phyloP scores from a whole-genome alignment of 176 grass and related monocot genomes.

The Elymus sibiricus region DNA sequence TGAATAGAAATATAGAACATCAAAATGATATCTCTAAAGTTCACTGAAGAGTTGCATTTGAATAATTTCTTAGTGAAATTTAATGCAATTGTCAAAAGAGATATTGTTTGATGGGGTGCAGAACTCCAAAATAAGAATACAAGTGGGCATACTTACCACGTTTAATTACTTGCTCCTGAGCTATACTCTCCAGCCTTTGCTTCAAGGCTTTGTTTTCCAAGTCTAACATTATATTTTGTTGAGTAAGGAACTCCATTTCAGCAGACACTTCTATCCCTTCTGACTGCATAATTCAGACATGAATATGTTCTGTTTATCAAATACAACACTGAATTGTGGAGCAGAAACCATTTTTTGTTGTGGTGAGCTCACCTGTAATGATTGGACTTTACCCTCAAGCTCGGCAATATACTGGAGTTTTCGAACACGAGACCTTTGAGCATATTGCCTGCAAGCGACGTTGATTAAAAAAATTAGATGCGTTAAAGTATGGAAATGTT shows the following conservation, averaged over 20 bases:
- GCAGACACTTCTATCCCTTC: constrained; percentile 81
- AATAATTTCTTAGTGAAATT: background rate
- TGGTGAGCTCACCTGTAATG: constrained; percentile 58
- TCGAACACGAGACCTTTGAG: constrained; percentile 84
- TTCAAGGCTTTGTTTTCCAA: constrained; percentile 96
- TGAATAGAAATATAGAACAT: background rate
- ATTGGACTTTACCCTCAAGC: constrained; percentile 84
- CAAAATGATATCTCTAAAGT: background rate
- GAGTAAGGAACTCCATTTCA: constrained; percentile 89
- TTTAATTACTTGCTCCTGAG: constrained; percentile 93
- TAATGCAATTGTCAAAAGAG: background rate
- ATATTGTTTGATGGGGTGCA: background rate
- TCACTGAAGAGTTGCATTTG: background rate
- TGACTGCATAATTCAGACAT: constrained; percentile 46
- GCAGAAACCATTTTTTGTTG: background rate
- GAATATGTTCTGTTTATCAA: constrained; percentile 13
- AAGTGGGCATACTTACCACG: constrained; percentile 49
- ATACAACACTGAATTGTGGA: background rate
- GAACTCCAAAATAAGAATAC: background rate
- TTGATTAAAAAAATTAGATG: background rate
- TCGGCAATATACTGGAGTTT: constrained; percentile 99
- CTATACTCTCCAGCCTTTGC: constrained; percentile 78
- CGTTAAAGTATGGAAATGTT: background rate
- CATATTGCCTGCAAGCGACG: constrained; percentile 70
- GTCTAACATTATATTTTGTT: constrained; percentile 92